Evolutionary conservation across 441 rosid species (phyloP).

Genomic region (Erodium moschatum): DNA sequence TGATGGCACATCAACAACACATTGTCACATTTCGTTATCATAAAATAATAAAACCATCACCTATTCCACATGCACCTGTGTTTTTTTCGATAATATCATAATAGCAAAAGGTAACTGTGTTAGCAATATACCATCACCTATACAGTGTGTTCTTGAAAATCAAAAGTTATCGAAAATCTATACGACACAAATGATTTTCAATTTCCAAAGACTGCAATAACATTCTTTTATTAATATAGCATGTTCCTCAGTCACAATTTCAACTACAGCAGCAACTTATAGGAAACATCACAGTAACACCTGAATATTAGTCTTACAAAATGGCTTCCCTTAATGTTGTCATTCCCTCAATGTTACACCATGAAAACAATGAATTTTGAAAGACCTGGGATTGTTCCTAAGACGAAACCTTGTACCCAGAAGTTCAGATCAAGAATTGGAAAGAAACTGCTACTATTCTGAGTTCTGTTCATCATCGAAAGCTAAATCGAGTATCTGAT

Average conservation of each 20-base stretch:
- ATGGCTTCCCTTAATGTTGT: background rate
- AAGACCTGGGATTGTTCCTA: background rate
- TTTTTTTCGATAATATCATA: too few relatives aligned
- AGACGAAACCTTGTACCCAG: background rate
- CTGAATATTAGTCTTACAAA: background rate
- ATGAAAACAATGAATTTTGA: background rate
- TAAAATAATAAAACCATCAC: too few relatives aligned
- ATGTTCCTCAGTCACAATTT: background rate
- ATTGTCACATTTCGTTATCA: too few relatives aligned
- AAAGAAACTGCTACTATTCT: slow-evolving; percentile 17
- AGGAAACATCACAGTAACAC: background rate
- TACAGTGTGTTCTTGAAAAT: too few relatives aligned
- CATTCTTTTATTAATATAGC: background rate
- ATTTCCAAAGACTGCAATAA: background rate
- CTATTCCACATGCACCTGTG: too few relatives aligned
- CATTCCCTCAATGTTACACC: background rate
- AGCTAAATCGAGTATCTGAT: slow-evolving; percentile 50
- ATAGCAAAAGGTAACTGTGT: too few relatives aligned
- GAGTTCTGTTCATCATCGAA: slow-evolving; percentile 30
- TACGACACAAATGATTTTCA: too few relatives aligned
- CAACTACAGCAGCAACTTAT: background rate
- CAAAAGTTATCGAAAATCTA: too few relatives aligned
- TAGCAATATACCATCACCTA: too few relatives aligned
- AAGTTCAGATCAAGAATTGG: slow-evolving; percentile 13
- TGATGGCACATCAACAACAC: too few relatives aligned